Conservation (phyloP, 78 protist species). For the Isochrysis galbana region DNA sequence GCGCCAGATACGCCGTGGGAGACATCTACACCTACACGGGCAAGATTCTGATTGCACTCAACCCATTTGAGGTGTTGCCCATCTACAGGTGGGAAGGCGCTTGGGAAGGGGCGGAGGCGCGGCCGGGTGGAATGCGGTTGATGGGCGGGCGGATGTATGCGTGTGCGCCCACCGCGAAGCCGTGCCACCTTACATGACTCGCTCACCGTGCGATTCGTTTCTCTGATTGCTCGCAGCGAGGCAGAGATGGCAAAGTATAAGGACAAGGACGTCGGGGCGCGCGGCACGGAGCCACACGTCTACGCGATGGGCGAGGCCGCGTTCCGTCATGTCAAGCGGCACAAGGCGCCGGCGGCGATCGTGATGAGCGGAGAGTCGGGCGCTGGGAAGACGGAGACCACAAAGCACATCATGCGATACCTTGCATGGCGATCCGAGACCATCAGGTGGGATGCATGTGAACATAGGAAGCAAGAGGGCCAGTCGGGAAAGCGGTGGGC, state of each 20-base stretch:
- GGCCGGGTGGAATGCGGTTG: too few species aligned
- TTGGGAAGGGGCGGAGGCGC: too few species aligned
- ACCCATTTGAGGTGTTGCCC: background rate
- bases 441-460: background rate
- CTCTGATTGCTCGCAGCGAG: background rate
- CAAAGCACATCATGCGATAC: conserved; percentile 3
- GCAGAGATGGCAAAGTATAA: background rate
- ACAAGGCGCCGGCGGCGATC: background rate
- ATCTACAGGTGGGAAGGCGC: background rate
- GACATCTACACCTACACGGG: conserved; percentile 3
- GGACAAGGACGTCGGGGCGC: conserved; percentile 18
- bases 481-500: too few species aligned
- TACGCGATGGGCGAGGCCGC: conserved; percentile 21
- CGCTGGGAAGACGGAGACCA: conserved; percentile 45
- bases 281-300: background rate
- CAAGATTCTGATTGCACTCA: background rate
- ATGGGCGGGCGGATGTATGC: background rate
- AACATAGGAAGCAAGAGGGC: too few species aligned
- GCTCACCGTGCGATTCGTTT: too few species aligned
- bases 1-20: background rate
- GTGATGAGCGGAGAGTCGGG: conserved; percentile 79
- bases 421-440: background rate
- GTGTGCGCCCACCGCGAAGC: too few species aligned
- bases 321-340: background rate
- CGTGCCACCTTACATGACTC: too few species aligned